These are phyloP conservation scores for Psilocybe azurescens DNA, from an alignment of 768 basidiomycete genomes.

Conservation along the genomic window DNA sequence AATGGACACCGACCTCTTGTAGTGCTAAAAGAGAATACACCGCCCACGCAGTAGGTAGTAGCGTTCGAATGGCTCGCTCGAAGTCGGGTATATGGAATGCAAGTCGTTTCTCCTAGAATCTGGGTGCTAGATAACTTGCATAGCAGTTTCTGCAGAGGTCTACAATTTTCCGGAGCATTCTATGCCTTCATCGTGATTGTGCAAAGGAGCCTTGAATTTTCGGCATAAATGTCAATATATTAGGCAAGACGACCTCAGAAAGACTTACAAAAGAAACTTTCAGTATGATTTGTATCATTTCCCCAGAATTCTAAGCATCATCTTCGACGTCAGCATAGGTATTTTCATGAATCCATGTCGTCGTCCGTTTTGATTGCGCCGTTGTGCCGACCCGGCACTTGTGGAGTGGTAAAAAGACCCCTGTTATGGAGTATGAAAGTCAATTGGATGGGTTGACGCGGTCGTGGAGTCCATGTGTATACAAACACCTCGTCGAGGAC, in stretches of 20 bases:
- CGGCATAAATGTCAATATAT: not conserved
- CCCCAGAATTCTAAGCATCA: slow-evolving; percentile 13
- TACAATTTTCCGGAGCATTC: slow-evolving; percentile 7
- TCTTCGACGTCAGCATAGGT: slow-evolving; percentile 16
- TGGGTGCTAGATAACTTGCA: not conserved
- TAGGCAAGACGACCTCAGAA: not conserved
- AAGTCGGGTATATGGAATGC: not conserved
- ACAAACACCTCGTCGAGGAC: too few species aligned
- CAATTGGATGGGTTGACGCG: not conserved
- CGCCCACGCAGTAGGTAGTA: not conserved
- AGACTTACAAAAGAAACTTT: not conserved
- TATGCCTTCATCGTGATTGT: not conserved
- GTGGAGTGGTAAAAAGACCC: not conserved
- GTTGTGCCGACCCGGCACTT: not conserved
- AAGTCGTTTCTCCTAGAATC: not conserved
- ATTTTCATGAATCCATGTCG: not conserved
- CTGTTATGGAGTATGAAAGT: not conserved
- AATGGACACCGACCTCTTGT: not conserved
- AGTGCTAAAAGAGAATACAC: not conserved
- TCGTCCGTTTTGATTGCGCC: not conserved
- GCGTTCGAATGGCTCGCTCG: not conserved
- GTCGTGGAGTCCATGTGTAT: not conserved
- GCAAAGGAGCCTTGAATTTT: not conserved
- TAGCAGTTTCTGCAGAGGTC: not conserved
- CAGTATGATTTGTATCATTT: not conserved